Conservation (phyloP, 345 rosid species). For the Schrenkiella parvula region DNA sequence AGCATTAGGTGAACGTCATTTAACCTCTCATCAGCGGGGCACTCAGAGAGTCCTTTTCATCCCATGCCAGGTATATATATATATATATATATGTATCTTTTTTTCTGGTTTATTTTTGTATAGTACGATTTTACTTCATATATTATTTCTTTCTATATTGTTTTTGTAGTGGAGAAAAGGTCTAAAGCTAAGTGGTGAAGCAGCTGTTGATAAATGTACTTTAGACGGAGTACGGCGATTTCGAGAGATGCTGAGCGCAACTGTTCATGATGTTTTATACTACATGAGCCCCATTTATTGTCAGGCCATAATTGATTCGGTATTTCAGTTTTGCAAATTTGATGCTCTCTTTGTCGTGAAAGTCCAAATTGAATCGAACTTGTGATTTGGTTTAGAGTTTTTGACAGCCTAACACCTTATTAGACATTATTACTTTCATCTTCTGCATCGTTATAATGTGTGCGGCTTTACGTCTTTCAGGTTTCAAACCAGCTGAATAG, state of each 20-base stretch:
- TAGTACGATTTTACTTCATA: not conserved
- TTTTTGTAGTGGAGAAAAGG: slow-evolving; percentile 89
- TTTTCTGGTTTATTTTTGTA: slow-evolving; percentile 4
- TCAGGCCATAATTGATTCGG: slow-evolving; percentile 92
- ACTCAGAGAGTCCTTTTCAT: slow-evolving; percentile 86
- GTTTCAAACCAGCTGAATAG: slow-evolving; percentile 85
- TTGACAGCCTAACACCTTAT: not conserved
- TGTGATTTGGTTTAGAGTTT: not conserved
- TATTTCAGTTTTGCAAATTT: slow-evolving; percentile 22
- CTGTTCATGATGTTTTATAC: slow-evolving; percentile 93
- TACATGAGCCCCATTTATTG: slow-evolving; percentile 98
- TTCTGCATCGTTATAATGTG: not conserved
- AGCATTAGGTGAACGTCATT: slow-evolving; percentile 70
- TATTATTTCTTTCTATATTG: not conserved
- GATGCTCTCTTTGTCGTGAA: not conserved
- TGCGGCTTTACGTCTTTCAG: slow-evolving; percentile 36
- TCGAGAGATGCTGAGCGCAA: slow-evolving; percentile 86
- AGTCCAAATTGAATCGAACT: not conserved
- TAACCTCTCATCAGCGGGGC: slow-evolving; percentile 63
- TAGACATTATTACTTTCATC: not conserved
- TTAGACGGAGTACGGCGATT: slow-evolving; percentile 92
- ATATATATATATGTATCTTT: not conserved
- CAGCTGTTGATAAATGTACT: slow-evolving; percentile 91
- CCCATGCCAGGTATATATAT: slow-evolving; percentile 80
- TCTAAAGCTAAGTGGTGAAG: slow-evolving; percentile 91